Evolutionary conservation across 306 rosid genomes (phyloP).

Genomic region (Vigna radiata): DNA sequence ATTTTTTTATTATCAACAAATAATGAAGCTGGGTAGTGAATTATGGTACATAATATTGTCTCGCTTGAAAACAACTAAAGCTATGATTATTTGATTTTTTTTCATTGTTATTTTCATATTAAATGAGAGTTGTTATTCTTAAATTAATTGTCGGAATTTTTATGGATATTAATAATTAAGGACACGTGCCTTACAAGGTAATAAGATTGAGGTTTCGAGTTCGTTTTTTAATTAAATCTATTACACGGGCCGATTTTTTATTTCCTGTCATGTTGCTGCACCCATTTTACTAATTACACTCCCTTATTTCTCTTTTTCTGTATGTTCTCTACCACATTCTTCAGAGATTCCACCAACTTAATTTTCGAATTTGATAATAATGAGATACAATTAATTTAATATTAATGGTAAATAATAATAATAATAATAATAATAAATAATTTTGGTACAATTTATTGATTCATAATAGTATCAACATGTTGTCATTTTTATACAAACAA

Average conservation of each 20-base stretch:
- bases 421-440: too few relatives aligned
- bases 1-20: not conserved
- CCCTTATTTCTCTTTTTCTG: not conserved
- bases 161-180: slow-evolving; percentile 36
- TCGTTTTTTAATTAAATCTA: not conserved
- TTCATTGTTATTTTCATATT: slow-evolving; percentile 33
- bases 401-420: too few relatives aligned
- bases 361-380: too few relatives aligned
- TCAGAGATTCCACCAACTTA: too few relatives aligned
- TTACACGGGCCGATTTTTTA: not conserved
- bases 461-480: too few relatives aligned
- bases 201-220: not conserved
- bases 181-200: slow-evolving; percentile 2
- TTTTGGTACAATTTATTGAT: too few relatives aligned
- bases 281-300: not conserved
- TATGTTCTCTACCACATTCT: too few relatives aligned
- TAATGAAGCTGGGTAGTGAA: slow-evolving; percentile 16
- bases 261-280: not conserved
- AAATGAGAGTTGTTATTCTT: slow-evolving; percentile 1
- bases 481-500: too few relatives aligned
- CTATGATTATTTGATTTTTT: slow-evolving; percentile 4
- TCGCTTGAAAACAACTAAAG: slow-evolving; percentile 47
- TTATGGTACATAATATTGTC: slow-evolving; percentile 36
- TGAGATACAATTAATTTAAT: too few relatives aligned
- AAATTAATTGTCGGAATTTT: slow-evolving; percentile 17